Percentiles rank a stretch among this genome's conserved stretches.
These are phyloP conservation scores for Pythium dissotocum DNA, from an alignment of 352 stramenopile genomes.

Conservation along the genomic window DNA sequence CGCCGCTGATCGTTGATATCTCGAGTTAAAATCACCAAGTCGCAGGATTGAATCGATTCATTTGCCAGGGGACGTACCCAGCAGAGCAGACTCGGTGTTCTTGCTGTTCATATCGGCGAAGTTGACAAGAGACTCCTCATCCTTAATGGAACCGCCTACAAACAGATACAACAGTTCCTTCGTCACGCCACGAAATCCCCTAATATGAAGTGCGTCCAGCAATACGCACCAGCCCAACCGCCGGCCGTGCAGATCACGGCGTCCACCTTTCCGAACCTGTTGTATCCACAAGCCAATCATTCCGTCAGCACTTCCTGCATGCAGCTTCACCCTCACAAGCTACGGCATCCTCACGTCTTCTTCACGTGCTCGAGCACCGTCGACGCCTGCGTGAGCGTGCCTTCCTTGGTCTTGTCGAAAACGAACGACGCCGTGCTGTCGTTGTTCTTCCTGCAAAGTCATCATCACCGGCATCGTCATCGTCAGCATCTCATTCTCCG, in stretches of 20 bases:
- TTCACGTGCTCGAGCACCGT: constrained; percentile 56
- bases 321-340: not conserved
- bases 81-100: constrained; percentile 79
- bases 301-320: constrained; percentile 15
- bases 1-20: constrained; percentile 43
- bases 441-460: constrained; percentile 40
- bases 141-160: constrained; percentile 65
- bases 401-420: constrained; percentile 32
- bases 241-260: constrained; percentile 80
- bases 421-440: constrained; percentile 53
- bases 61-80: constrained; percentile 37
- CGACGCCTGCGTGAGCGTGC: constrained; percentile 48
- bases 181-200: too few species aligned
- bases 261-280: constrained; percentile 60
- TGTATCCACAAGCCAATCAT: too few species aligned
- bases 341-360: constrained; percentile 32
- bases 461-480: not conserved
- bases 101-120: constrained; percentile 71
- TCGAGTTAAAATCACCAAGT: too few species aligned
- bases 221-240: constrained; percentile 58
- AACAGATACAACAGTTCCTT: not conserved
- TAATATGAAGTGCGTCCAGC: not conserved
- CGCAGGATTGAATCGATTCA: too few species aligned
- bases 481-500: not conserved
- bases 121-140: constrained; percentile 60